Percentiles rank a stretch among this genome's conserved stretches.
Conservation (phyloP, 768 basidiomycete species). For the Trametes maxima region DNA sequence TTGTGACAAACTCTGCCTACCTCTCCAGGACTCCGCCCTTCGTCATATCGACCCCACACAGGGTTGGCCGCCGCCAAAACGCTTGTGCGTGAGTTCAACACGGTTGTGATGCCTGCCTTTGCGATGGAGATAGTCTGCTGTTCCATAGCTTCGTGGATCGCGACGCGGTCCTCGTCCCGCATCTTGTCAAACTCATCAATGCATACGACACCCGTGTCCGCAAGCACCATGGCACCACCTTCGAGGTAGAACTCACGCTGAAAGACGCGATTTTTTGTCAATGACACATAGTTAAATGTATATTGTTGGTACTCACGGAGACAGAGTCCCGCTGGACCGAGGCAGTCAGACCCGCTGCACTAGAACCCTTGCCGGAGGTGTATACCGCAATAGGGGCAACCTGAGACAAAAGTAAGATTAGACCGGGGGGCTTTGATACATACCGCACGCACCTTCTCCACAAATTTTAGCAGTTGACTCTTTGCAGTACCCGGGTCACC, state of each 20-base stretch:
- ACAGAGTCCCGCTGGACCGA: conserved; percentile 93
- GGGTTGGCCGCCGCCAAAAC: conserved; percentile 98
- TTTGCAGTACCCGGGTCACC: conserved; percentile 99
- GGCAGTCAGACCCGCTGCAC: conserved; percentile 97
- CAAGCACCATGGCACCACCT: conserved; percentile 99
- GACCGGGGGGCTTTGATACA: background rate
- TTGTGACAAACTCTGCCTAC: conserved; percentile 39
- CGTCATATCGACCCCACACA: conserved; percentile 96
- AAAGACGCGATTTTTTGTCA: conserved; percentile 1
- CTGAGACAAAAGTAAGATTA: conserved; percentile 38
- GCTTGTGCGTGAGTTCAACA: conserved; percentile 92
- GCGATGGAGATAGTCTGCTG: conserved; percentile 99
- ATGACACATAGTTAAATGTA: too few relatives aligned
- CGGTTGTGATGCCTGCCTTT: conserved; percentile 98
- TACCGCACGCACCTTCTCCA: conserved; percentile 72
- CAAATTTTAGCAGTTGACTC: conserved; percentile 96
- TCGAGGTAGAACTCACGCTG: conserved; percentile 98
- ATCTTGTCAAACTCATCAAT: conserved; percentile 99
- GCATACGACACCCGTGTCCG: conserved; percentile 97
- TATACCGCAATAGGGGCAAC: conserved; percentile 98
- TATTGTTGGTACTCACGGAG: conserved; percentile 62
- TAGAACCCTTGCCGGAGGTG: conserved; percentile 97
- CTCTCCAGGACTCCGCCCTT: conserved; percentile 94
- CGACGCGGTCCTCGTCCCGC: conserved; percentile 98
- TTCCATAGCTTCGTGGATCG: conserved; percentile 99